Conservation (phyloP, 2,329 filamentous ascomycete species). For the Macrophomina phaseolina region DNA sequence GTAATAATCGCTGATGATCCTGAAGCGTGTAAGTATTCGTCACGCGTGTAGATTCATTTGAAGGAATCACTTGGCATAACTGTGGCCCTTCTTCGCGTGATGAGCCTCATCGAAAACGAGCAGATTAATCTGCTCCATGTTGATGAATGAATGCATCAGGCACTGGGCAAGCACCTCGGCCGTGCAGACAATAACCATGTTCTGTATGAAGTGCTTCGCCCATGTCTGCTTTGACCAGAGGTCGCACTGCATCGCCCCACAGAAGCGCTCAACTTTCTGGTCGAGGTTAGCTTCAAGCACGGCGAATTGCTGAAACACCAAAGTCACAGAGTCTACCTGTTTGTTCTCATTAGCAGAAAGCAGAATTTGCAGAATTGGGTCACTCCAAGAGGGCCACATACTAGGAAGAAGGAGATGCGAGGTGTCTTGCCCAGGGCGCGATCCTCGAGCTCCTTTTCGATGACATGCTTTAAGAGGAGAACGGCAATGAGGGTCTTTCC, state of each 20-base stretch:
- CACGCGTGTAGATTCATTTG: too few relatives aligned
- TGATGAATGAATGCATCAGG: conserved; percentile 78
- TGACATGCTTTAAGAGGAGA: conserved; percentile 75
- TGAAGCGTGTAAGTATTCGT: not conserved
- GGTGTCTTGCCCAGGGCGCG: conserved; percentile 64
- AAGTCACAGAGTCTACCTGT: conserved; percentile 81
- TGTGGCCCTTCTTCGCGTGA: conserved; percentile 91
- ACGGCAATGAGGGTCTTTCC: conserved; percentile 97
- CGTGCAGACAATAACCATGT: conserved; percentile 90
- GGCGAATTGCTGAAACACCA: conserved; percentile 87
- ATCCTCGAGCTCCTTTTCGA: conserved; percentile 78
- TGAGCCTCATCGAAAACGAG: conserved; percentile 96
- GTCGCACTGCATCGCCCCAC: conserved; percentile 69
- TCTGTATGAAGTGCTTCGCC: conserved; percentile 62
- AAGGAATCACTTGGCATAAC: conserved; percentile 67
- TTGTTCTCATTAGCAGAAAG: conserved; percentile 6
- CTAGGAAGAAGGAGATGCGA: conserved; percentile 84
- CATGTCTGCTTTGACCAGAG: conserved; percentile 67
- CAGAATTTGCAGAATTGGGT: conserved; percentile 1
- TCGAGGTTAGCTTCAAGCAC: conserved; percentile 83
- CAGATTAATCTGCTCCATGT: conserved; percentile 83
- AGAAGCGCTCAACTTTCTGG: conserved; percentile 74
- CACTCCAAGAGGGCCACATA: conserved; percentile 38
- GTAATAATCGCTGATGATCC: conserved; percentile 88
- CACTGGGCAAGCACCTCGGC: conserved; percentile 84